A percentile compares a stretch with the other conserved stretches of the same genome.
Evolutionary conservation across 1,284 basidiomycete genomes (phyloP).

Genomic region (Volvariella volvacea): DNA sequence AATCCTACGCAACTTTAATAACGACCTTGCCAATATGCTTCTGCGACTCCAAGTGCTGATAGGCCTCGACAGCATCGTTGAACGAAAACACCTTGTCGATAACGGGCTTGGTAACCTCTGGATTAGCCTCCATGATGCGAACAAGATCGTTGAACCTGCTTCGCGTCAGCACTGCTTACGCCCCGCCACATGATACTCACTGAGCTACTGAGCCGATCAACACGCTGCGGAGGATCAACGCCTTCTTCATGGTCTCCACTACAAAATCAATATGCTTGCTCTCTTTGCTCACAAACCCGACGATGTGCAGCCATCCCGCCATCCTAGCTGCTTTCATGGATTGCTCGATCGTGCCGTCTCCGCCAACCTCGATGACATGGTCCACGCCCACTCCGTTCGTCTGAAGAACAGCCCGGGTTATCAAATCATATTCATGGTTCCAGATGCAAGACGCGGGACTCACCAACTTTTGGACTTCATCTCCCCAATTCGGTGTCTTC

Average conservation of each 20-base stretch:
- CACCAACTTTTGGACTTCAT: slow-evolving; percentile 40
- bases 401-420: slow-evolving; percentile 8
- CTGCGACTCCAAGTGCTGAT: slow-evolving; percentile 34
- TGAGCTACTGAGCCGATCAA: slow-evolving; percentile 26
- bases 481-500: slow-evolving; percentile 46
- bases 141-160: slow-evolving; percentile 35
- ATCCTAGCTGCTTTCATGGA: slow-evolving; percentile 30
- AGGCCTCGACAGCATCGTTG: slow-evolving; percentile 37
- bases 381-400: slow-evolving; percentile 51
- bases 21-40: slow-evolving; percentile 44
- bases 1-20: slow-evolving; percentile 25
- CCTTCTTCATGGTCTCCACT: slow-evolving; percentile 12
- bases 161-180: too few relatives aligned
- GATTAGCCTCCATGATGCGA: slow-evolving; percentile 31
- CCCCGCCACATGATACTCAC: slow-evolving; percentile 12
- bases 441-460: slow-evolving; percentile 4
- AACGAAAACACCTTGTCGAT: slow-evolving; percentile 48
- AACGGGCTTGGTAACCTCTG: slow-evolving; percentile 33
- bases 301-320: slow-evolving; percentile 38
- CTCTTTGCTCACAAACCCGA: slow-evolving; percentile 33
- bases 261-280: too few relatives aligned
- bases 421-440: too few relatives aligned
- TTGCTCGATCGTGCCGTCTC: slow-evolving; percentile 38
- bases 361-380: slow-evolving; percentile 55
- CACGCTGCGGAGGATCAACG: slow-evolving; percentile 24